Evolutionary conservation across 2,329 filamentous ascomycete species (phyloP).

Genomic region (Septoria linicola): DNA sequence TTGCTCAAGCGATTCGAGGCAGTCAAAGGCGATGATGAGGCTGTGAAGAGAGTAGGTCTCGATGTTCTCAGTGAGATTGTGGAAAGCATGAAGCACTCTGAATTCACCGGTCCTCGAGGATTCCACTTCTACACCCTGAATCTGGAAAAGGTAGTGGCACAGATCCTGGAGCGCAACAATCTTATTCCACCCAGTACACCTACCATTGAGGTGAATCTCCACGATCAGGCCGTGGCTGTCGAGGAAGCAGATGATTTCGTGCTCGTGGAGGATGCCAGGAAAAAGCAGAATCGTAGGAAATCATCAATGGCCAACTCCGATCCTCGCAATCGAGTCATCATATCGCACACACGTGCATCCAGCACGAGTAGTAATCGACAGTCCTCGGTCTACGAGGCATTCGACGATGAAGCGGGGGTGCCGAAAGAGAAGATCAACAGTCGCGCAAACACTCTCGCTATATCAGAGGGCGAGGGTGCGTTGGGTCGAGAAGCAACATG

Average conservation of each 20-base stretch:
- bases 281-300: slow-evolving; percentile 52
- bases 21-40: slow-evolving; percentile 76
- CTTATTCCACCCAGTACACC: slow-evolving; percentile 64
- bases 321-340: slow-evolving; percentile 82
- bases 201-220: slow-evolving; percentile 41
- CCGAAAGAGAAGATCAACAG: slow-evolving; percentile 67
- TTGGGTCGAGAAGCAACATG: slow-evolving; percentile 93
- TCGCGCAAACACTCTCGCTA: slow-evolving; percentile 81
- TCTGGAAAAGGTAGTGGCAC: slow-evolving; percentile 90
- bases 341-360: slow-evolving; percentile 57
- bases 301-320: slow-evolving; percentile 80
- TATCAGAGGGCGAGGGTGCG: slow-evolving; percentile 88
- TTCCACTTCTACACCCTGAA: slow-evolving; percentile 99
- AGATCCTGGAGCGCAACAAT: slow-evolving; percentile 82
- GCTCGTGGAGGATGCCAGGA: slow-evolving; percentile 51
- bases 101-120: slow-evolving; percentile 61
- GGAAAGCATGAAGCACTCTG: slow-evolving; percentile 68
- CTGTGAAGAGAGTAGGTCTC: slow-evolving; percentile 75
- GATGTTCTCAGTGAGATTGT: slow-evolving; percentile 83
- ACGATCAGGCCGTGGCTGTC: slow-evolving; percentile 38
- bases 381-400: slow-evolving; percentile 59
- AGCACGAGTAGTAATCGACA: slow-evolving; percentile 53
- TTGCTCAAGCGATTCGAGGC: slow-evolving; percentile 69
- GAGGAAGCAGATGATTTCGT: slow-evolving; percentile 39
- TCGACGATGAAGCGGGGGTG: slow-evolving; percentile 74